Evolutionary conservation across 2,329 filamentous ascomycete genomes (phyloP), one percentile per base, ranked within the genome.

Genomic region (Aspergillus japonicus): DNA sequence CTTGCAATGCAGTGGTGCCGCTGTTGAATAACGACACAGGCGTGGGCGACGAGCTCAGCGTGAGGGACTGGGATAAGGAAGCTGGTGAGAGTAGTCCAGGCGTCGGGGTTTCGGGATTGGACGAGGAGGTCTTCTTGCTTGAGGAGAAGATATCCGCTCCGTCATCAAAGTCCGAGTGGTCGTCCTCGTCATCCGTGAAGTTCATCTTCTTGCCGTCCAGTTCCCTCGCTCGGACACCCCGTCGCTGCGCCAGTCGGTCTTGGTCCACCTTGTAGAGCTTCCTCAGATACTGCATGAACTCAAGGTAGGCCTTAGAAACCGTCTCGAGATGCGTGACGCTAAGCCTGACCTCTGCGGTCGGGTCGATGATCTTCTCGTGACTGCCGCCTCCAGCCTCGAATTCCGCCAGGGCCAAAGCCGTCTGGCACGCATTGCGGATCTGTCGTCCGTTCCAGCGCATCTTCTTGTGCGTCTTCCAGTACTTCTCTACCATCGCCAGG

Each of bases 371-470:
- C 1, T 65, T 26, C 12, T 62, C 47, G 19, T 68, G 39, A 19
- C 39, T 50, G 29, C 29, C 29, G 6, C 48, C 48, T 11, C 29
- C 23, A 19, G 48, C 48, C 19, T 50, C 48, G 11, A 50, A 50
- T 19, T 57, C 35, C 12, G 53, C 74, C 6, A 77, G 66, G 5
- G 75, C 69, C 16, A 71, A 60, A 6, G 74, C 73, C 1, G 67
- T 73, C 47, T 75, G 73, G 57, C 74, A 75, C 1, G 74, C 73
- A 57, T 77, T 77, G 14, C 67, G 63, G 44, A 77, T 75, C 62
- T 76, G 72, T 33, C 75, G 60, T 2, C 74, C 75, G 57, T 77
- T 77, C 73, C 73, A 75, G 7, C 60, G 51, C 35, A 59, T 62
- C 8, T 62, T 51, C n/a, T 47, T 42, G 16, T 64, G 42, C 21